A percentile compares a stretch with the other conserved stretches of the same genome.
Conservation (phyloP, 1,284 basidiomycete genomes). For the Mycena citricolor region DNA sequence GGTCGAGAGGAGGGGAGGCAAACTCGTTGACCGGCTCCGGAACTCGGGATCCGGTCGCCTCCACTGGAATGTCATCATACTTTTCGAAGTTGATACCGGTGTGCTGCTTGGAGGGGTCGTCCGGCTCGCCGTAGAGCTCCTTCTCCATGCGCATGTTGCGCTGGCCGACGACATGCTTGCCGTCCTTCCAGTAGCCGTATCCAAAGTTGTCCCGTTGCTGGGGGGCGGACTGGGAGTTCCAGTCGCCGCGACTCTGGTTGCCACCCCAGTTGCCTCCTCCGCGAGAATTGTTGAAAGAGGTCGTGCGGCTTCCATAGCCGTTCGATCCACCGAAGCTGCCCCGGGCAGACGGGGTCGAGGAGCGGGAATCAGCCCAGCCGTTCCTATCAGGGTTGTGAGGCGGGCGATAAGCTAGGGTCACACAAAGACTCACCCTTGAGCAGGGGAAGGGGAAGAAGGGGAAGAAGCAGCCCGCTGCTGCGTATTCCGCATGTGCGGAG, state of each 20-base stretch:
- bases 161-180: constrained; percentile 78
- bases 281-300: constrained; percentile 23
- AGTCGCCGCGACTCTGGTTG: constrained; percentile 35
- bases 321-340: constrained; percentile 50
- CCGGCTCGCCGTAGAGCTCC: constrained; percentile 91
- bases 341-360: constrained; percentile 53
- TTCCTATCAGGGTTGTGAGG: constrained; percentile 42
- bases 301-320: constrained; percentile 41
- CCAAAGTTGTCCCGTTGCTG: constrained; percentile 59
- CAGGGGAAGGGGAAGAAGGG: constrained; percentile 36
- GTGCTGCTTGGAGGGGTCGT: constrained; percentile 83
- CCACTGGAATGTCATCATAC: constrained; percentile 99
- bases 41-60: constrained; percentile 93
- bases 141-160: constrained; percentile 89
- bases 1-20: constrained; percentile 87
- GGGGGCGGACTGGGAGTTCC: constrained; percentile 36
- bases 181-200: constrained; percentile 87
- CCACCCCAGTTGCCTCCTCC: constrained; percentile 43
- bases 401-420: constrained; percentile 9
- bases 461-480: constrained; percentile 78
- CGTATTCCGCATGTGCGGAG: constrained; percentile 84
- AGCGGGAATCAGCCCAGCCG: constrained; percentile 72
- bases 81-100: constrained; percentile 99
- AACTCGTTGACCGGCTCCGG: constrained; percentile 93
- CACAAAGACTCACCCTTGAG: constrained; percentile 48